Conservation (phyloP, 2,329 filamentous ascomycete genomes). For the Penicillium sp. region DNA sequence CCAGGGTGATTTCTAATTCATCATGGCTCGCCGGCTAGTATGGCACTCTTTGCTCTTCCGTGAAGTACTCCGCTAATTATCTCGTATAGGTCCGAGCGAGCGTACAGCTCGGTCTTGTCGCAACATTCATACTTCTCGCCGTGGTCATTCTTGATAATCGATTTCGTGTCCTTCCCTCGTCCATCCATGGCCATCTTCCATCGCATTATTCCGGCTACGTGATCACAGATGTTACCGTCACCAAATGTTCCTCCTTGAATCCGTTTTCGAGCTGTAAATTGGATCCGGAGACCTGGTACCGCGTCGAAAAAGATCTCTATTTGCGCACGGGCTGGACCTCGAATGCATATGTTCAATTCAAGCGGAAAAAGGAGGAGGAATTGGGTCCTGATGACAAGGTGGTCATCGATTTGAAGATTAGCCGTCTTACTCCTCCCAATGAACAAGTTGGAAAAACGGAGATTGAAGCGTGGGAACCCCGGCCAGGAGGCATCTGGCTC, state of each 20-base stretch:
- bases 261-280: conserved; percentile 73
- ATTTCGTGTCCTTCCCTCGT: conserved; percentile 80
- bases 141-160: conserved; percentile 82
- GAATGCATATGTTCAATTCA: conserved; percentile 77
- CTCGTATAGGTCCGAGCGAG: conserved; percentile 59
- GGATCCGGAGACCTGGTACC: conserved; percentile 71
- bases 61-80: conserved; percentile 3
- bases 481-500: conserved; percentile 78
- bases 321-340: conserved; percentile 71
- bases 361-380: conserved; percentile 83
- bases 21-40: conserved; percentile 48
- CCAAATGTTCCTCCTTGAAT: conserved; percentile 73
- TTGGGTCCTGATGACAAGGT: conserved; percentile 71
- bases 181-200: conserved; percentile 83
- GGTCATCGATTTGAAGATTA: conserved; percentile 74
- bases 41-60: conserved; percentile 10
- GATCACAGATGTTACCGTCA: conserved; percentile 79
- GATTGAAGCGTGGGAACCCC: conserved; percentile 71
- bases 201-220: conserved; percentile 80
- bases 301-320: conserved; percentile 86
- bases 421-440: conserved; percentile 66
- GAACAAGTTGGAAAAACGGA: conserved; percentile 53
- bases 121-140: conserved; percentile 66
- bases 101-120: conserved; percentile 69
- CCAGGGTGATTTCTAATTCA: conserved; percentile 32